Evolutionary conservation across 768 basidiomycete species (phyloP).

Genomic region (Gloeophyllum trabeum): DNA sequence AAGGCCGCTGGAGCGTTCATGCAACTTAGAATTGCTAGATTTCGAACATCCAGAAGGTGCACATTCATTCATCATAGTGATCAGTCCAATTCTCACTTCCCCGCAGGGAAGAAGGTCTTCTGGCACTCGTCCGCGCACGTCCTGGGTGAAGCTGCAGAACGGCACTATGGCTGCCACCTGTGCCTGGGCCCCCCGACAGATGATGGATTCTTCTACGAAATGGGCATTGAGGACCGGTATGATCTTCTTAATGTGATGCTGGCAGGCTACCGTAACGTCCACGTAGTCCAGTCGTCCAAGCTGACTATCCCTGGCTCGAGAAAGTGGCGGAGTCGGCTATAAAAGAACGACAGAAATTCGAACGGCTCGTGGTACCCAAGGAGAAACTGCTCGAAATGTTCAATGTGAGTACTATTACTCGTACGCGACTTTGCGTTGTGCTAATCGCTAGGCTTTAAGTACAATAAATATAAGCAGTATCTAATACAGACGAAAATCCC

Average conservation of each 20-base stretch:
- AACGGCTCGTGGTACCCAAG: constrained; percentile 87
- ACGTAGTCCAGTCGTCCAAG: constrained; percentile 57
- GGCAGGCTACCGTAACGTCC: not conserved
- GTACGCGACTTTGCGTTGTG: constrained; percentile 4
- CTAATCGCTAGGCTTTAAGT: constrained; percentile 35
- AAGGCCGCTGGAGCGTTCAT: constrained; percentile 81
- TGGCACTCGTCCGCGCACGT: constrained; percentile 99
- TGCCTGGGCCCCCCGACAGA: constrained; percentile 96
- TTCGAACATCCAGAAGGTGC: constrained; percentile 87
- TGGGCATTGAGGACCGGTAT: constrained; percentile 78
- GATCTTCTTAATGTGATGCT: constrained; percentile 3
- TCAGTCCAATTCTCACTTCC: not conserved
- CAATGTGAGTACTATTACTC: constrained; percentile 31
- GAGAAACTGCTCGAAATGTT: constrained; percentile 98
- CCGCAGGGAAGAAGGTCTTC: constrained; percentile 86
- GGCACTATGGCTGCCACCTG: constrained; percentile 93
- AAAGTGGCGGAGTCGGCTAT: constrained; percentile 78
- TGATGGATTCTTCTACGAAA: constrained; percentile 99
- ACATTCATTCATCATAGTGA: not conserved
- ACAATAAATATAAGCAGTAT: constrained; percentile 97
- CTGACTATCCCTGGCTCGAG: constrained; percentile 85
- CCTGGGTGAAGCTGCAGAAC: constrained; percentile 91
- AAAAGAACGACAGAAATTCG: constrained; percentile 97
- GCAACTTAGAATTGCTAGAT: constrained; percentile 75
- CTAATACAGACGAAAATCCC: constrained; percentile 93